These are phyloP conservation scores for Nephelium lappaceum DNA, from an alignment of 345 rosid species.

Conservation along the genomic window DNA sequence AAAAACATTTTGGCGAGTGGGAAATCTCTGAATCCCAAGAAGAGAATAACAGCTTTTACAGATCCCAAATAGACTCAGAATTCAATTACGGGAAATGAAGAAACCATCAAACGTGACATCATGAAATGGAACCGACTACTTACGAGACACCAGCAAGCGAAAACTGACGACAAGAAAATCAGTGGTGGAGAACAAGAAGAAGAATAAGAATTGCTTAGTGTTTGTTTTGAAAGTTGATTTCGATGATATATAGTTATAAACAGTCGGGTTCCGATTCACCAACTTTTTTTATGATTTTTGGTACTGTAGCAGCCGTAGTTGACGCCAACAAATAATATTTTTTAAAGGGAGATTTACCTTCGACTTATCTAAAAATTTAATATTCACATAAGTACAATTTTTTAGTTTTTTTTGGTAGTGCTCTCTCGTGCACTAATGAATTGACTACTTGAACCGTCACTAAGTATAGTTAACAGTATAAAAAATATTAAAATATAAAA, in stretches of 20 bases:
- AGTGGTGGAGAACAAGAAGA: not conserved
- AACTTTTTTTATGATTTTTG: not conserved
- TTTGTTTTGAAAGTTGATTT: not conserved
- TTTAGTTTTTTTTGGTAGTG: too few relatives aligned
- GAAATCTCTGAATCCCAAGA: constrained; percentile 5
- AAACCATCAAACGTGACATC: not conserved
- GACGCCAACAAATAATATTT: not conserved
- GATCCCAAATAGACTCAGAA: constrained; percentile 23
- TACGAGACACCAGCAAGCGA: constrained; percentile 4
- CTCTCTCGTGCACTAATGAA: too few relatives aligned
- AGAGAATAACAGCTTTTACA: constrained; percentile 1
- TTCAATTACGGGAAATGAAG: not conserved
- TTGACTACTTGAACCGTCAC: too few relatives aligned
- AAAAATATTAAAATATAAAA: too few relatives aligned
- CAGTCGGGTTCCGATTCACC: not conserved
- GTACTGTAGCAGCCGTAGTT: constrained; percentile 13
- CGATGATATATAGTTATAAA: not conserved
- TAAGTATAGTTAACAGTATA: too few relatives aligned
- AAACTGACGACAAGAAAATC: not conserved
- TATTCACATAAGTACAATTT: too few relatives aligned
- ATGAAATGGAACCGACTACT: not conserved
- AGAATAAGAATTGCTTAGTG: not conserved
- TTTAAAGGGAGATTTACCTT: too few relatives aligned
- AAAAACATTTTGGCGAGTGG: not conserved
- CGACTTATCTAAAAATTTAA: too few relatives aligned